Base-by-base conservation (phyloP, 2,329 filamentous ascomycete species). In the Epichloe festucae region DNA sequence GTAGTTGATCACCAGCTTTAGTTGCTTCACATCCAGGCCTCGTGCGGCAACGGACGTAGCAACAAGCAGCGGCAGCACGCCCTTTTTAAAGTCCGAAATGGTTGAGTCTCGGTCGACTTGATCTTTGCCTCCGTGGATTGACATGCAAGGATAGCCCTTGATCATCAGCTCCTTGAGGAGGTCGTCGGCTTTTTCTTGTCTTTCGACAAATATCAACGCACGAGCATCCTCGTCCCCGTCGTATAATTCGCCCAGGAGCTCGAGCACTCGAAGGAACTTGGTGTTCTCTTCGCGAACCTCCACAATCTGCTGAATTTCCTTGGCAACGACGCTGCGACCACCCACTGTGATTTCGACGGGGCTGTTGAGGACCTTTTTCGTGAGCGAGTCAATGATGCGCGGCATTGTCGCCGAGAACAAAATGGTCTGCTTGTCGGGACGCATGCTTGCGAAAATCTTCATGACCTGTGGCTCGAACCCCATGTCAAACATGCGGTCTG, bases 401-500 rank as follows among this genome's bases (percentile, higher is more conserved):
- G 93, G 93, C 75, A 97, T 95, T 0, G 93, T 98, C 4, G 93
- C 93, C 0, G 93, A 97, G 67, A 97, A 98, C 23, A 97, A 76
- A 49, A 97, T 89, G 0, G 89, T 95, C 65, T 98, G 93, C 48
- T 87, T 84, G 65, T 96, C 87, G 0, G 93, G 90, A 46, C 93
- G 84, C 65, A 95, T 86, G 62, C 93, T 95, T 58, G 82, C 82
- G 64, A 97, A 83, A 53, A 98, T 93, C 68, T 95, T 96, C 81
- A 93, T 93, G 50, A 98, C 90, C 67, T 98, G 93, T 2, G 93
- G 91, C 69, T 95, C 91, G 63, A 98, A 98, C 14, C 93, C 93
- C 93, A 98, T 97, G 66, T 98, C 93, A 65, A 97, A 96, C 93
- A 98, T 97, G 55, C 93, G 85, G 68, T 98, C 93, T 46, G 93